These are phyloP conservation scores for Marasmius sp. DNA, from an alignment of 1,284 basidiomycete genomes.

Conservation along the genomic window DNA sequence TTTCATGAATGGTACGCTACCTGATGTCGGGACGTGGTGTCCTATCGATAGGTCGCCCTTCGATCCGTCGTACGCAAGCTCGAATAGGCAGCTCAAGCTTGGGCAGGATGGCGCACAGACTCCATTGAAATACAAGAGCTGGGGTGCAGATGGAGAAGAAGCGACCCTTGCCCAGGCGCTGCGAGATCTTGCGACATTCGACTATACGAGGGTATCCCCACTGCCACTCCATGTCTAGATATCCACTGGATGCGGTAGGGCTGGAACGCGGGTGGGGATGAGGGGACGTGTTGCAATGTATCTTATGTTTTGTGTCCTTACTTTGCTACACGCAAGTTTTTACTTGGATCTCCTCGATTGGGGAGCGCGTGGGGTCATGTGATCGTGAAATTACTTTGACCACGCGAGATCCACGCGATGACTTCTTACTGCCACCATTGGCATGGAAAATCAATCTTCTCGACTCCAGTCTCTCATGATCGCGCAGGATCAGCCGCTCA, in stretches of 20 bases:
- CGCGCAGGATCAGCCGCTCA: too few species aligned
- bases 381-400: neutral
- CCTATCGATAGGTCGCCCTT: slow-evolving; percentile 8
- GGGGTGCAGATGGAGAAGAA: neutral
- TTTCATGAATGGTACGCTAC: slow-evolving; percentile 15
- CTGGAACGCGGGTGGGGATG: too few species aligned
- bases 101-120: neutral
- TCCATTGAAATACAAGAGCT: too few species aligned
- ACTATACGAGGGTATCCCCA: neutral
- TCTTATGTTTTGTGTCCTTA: too few species aligned
- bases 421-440: too few species aligned
- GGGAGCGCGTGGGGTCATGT: neutral
- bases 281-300: too few species aligned
- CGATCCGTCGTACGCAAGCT: neutral
- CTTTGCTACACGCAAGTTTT: too few species aligned
- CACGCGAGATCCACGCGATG: too few species aligned
- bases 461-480: too few species aligned
- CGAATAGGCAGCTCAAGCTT: neutral
- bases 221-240: neutral
- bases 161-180: neutral
- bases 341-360: too few species aligned
- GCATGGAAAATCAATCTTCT: too few species aligned
- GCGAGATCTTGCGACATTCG: neutral
- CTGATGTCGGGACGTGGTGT: slow-evolving; percentile 10
- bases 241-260: too few species aligned